Conservation (phyloP, 768 basidiomycete genomes). For the Lactarius sanguifluus region DNA sequence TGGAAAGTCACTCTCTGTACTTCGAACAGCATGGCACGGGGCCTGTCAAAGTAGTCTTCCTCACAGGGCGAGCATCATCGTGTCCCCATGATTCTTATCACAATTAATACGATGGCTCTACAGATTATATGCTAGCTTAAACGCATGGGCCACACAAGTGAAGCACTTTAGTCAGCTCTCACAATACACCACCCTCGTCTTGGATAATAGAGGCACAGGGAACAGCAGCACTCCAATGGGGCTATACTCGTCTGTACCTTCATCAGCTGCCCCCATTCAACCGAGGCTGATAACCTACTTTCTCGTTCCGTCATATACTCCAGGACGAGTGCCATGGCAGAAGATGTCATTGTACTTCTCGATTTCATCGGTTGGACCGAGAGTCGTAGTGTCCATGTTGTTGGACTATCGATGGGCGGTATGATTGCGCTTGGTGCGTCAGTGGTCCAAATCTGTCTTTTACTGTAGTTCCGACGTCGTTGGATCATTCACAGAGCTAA, state of each 20-base stretch:
- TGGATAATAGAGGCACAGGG: constrained; percentile 85
- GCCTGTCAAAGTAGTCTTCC: constrained; percentile 63
- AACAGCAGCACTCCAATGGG: constrained; percentile 69
- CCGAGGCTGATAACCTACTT: neutral
- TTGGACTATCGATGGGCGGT: constrained; percentile 76
- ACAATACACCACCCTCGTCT: constrained; percentile 64
- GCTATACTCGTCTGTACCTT: constrained; percentile 63
- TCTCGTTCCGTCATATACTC: neutral
- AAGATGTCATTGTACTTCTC: constrained; percentile 65
- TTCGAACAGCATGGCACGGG: constrained; percentile 71
- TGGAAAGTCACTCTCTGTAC: constrained; percentile 74
- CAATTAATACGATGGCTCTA: neutral
- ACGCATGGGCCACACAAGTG: constrained; percentile 67
- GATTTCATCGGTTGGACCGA: constrained; percentile 72
- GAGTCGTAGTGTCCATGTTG: constrained; percentile 60
- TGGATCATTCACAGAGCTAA: constrained; percentile 51
- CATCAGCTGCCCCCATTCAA: constrained; percentile 12
- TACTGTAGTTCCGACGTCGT: neutral
- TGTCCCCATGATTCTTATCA: neutral
- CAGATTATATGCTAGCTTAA: constrained; percentile 62
- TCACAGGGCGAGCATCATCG: constrained; percentile 59
- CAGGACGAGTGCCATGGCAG: constrained; percentile 77
- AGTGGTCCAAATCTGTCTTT: neutral
- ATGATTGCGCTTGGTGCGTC: constrained; percentile 76
- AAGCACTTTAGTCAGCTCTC: constrained; percentile 53